Conservation (phyloP, 192 early-diverging fungal species). For the Cetraspora pellucida region DNA sequence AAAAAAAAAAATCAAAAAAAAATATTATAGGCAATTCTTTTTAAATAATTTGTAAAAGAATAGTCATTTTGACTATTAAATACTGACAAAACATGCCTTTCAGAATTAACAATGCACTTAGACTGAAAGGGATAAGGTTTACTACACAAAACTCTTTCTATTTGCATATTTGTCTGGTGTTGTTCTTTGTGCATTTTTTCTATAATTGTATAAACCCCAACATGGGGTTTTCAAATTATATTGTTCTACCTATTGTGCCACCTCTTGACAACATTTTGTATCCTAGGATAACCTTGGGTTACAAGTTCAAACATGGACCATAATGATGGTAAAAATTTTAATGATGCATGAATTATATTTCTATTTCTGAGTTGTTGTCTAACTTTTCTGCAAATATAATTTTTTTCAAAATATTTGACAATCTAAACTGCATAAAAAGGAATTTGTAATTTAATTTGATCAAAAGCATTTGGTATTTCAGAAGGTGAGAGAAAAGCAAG, state of each 20-base stretch:
- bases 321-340: slow-evolving; percentile 6
- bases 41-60: not conserved
- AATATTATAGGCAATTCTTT: slow-evolving; percentile 16
- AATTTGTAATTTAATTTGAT: not conserved
- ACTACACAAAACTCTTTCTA: not conserved
- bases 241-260: not conserved
- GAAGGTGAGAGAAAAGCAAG: too few relatives aligned
- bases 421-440: not conserved
- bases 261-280: slow-evolving; percentile 4
- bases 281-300: not conserved
- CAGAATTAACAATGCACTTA: not conserved
- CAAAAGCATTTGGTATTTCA: not conserved
- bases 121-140: not conserved
- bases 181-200: slow-evolving; percentile 28
- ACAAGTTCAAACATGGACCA: slow-evolving; percentile 2
- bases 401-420: slow-evolving; percentile 12
- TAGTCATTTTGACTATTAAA: slow-evolving; percentile 1
- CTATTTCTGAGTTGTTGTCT: slow-evolving; percentile 1
- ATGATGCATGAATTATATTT: not conserved
- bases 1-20: slow-evolving; percentile 7
- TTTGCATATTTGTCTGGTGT: not conserved
- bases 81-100: not conserved
- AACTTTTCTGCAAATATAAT: not conserved
- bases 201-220: slow-evolving; percentile 24
- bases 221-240: slow-evolving; percentile 16